Base-by-base conservation (phyloP, 371 early-diverging fungal species). In the Dichotomocladium elegans region DNA sequence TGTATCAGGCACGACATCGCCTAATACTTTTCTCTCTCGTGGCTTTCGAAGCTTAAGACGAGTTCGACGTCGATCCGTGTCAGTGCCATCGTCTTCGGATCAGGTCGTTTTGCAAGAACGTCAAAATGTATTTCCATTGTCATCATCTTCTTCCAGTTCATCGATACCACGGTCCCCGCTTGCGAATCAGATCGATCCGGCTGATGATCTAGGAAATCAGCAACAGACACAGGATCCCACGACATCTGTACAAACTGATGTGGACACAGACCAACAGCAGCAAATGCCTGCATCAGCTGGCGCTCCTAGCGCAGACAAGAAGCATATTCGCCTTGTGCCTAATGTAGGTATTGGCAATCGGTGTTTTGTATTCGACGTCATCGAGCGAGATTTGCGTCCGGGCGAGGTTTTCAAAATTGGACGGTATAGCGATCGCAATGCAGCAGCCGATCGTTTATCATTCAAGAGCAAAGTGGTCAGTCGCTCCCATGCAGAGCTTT, bases 381-480 rank as follows among this genome's bases (percentile, higher is more conserved):
- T 92, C 53, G 90, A 90, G 60, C 81, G 89, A 40, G 84, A 85
- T 25, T 80, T 92, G 4, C 73, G 82, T 10, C 85, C 85, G 37
- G 81, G 82, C 41, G 70, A 79, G 19, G 63, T 81, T 0, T 66
- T 91, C 47, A 86, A 88, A 51, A 82, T 92, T 46, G 91, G 91
- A 0, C 76, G 93, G 34, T 90, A 88, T 52, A 91, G 90, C 2
- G 91, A 92, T 58, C 80, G 85, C 64, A 82, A 80, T 24, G 43
- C 48, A 21, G 47, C 60, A 17, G 71, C 80, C 37, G 86, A 87
- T 61, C 77, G 89, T 25, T 78, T 92, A 34, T 86, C 91, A 11
- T 97, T 97, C 79, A 89, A 90, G 64, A 87, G 87, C 64, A 96
- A 97, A 63, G 98, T 97, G 25, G 95, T 97, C 15, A 87, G 87